Conservation (phyloP, 2,329 filamentous ascomycete species). For the Talaromyces atroroseus region DNA sequence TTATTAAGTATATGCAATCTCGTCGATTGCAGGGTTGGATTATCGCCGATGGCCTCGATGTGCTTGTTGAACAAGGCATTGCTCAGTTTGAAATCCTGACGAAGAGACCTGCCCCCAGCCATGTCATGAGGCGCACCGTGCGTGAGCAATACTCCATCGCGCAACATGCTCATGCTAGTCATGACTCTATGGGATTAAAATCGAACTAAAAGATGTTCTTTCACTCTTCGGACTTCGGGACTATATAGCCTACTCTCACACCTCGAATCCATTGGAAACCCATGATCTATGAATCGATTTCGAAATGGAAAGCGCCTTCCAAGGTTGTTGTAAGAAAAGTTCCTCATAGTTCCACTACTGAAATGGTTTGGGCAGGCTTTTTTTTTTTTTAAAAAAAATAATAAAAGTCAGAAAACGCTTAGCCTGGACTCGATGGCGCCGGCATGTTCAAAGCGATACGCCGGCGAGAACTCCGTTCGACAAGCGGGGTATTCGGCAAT, state of each 20-base stretch:
- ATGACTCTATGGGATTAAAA: neutral
- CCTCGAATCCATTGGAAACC: neutral
- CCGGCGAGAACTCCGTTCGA: too few species aligned
- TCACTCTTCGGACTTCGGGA: neutral
- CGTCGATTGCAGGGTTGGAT: constrained; percentile 35
- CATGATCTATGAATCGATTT: neutral
- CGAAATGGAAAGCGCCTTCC: neutral
- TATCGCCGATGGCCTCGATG: constrained; percentile 35
- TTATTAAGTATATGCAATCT: constrained; percentile 31
- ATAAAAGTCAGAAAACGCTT: too few species aligned
- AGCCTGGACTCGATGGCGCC: too few species aligned
- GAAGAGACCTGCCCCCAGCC: constrained; percentile 30
- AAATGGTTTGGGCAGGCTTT: neutral
- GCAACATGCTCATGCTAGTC: neutral
- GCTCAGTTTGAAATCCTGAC: constrained; percentile 38
- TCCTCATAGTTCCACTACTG: too few species aligned
- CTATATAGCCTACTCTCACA: neutral
- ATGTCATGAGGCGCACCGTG: constrained; percentile 27
- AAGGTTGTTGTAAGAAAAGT: too few species aligned
- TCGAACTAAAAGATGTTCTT: neutral
- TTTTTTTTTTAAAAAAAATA: too few species aligned
- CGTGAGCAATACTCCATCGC: constrained; percentile 7
- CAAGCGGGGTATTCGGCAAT: neutral
- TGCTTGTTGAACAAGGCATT: constrained; percentile 37
- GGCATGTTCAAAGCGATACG: too few species aligned